Conservation (phyloP, 805 yeast species). For the Komagataella mondaviorum region DNA sequence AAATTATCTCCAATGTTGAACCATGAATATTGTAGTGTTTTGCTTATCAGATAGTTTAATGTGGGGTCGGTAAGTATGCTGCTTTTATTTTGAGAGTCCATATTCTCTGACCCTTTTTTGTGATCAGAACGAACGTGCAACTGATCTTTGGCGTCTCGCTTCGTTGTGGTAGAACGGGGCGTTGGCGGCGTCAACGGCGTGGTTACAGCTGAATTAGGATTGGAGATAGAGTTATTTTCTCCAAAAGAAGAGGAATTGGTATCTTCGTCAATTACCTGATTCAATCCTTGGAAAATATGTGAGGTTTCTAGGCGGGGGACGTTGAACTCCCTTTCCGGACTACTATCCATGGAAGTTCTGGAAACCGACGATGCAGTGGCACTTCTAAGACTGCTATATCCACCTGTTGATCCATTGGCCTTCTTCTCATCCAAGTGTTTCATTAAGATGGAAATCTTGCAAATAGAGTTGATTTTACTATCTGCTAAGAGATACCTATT, state of each 20-base stretch:
- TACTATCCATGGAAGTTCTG: background rate
- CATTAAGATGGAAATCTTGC: slow-evolving; percentile 37
- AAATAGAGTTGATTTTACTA: slow-evolving; percentile 74
- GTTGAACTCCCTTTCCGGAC: slow-evolving; percentile 4
- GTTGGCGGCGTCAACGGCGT: background rate
- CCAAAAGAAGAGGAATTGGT: background rate
- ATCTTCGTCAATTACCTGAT: slow-evolving; percentile 9
- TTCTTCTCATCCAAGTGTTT: slow-evolving; percentile 4
- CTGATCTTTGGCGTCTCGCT: background rate
- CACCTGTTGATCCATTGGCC: background rate
- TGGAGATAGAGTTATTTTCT: background rate
- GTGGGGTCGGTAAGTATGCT: slow-evolving; percentile 1
- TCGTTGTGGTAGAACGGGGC: background rate
- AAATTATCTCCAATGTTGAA: slow-evolving; percentile 11
- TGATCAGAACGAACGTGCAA: background rate
- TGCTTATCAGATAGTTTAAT: slow-evolving; percentile 12
- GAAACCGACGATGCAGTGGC: background rate
- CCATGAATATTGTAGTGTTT: slow-evolving; percentile 19
- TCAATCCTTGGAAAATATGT: slow-evolving; percentile 12
- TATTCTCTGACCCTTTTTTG: background rate
- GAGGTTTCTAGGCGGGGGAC: slow-evolving; percentile 9
- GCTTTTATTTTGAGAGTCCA: background rate
- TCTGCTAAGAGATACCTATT: slow-evolving; percentile 60
- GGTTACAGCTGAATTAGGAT: background rate
- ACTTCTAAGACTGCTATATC: background rate